These are phyloP conservation scores for Halenospora varia DNA, from an alignment of 495 filamentous ascomycete genomes.

Conservation along the genomic window DNA sequence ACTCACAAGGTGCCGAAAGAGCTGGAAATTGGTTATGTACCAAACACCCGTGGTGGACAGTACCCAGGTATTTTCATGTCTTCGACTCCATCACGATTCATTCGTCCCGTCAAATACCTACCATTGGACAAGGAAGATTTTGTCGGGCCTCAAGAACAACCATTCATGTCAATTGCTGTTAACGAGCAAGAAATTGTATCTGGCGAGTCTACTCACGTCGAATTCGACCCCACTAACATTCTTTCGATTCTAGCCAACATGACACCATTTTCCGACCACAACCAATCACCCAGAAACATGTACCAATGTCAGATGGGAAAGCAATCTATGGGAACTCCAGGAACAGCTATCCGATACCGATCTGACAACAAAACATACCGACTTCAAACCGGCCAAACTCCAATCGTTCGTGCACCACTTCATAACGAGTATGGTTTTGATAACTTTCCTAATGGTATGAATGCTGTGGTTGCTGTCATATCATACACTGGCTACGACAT, in stretches of 20 bases:
- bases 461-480: conserved; percentile 94
- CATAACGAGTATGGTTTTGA: conserved; percentile 96
- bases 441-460: conserved; percentile 98
- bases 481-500: conserved; percentile 99
- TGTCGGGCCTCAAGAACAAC: conserved; percentile 92
- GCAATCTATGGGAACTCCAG: conserved; percentile 97
- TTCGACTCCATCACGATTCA: conserved; percentile 79
- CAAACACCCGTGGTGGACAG: conserved; percentile 79
- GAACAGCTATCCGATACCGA: conserved; percentile 76
- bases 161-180: conserved; percentile 96
- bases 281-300: conserved; percentile 98
- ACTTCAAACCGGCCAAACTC: conserved; percentile 93
- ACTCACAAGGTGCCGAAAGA: conserved; percentile 76
- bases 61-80: conserved; percentile 96
- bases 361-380: conserved; percentile 97
- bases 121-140: conserved; percentile 78
- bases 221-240: conserved; percentile 93
- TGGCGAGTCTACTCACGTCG: conserved; percentile 86
- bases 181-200: conserved; percentile 77
- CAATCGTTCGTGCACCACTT: conserved; percentile 84
- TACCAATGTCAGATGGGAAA: conserved; percentile 99
- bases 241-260: conserved; percentile 97
- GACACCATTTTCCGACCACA: conserved; percentile 98
- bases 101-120: conserved; percentile 87
- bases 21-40: conserved; percentile 89